Evolutionary conservation across 495 filamentous ascomycete genomes (phyloP).

Genomic region (Neurospora terricola): DNA sequence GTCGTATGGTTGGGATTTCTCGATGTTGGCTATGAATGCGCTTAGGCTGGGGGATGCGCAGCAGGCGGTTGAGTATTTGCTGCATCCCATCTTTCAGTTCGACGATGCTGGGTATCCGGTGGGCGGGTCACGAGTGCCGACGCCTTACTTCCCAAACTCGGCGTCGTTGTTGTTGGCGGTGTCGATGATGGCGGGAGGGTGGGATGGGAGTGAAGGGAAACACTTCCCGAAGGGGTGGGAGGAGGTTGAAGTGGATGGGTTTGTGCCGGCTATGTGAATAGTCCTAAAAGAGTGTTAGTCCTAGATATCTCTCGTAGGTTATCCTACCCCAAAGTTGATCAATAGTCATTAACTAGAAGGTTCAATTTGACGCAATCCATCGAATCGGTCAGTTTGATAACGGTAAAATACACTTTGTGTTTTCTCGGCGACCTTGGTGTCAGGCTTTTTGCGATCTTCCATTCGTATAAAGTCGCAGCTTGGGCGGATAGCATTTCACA

Average conservation of each 20-base stretch:
- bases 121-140: constrained; percentile 41
- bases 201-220: constrained; percentile 34
- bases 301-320: neutral
- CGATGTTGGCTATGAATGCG: constrained; percentile 44
- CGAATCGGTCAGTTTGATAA: neutral
- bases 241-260: constrained; percentile 36
- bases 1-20: constrained; percentile 46
- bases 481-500: constrained; percentile 55
- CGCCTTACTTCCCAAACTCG: constrained; percentile 45
- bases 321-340: neutral
- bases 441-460: neutral
- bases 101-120: constrained; percentile 44
- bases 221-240: constrained; percentile 38
- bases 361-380: neutral
- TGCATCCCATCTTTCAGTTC: constrained; percentile 37
- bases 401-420: neutral
- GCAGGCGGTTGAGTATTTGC: constrained; percentile 37
- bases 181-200: constrained; percentile 47
- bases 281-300: neutral
- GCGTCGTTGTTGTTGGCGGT: constrained; percentile 38
- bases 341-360: neutral
- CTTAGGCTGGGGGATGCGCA: constrained; percentile 35
- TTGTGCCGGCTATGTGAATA: constrained; percentile 20
- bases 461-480: neutral
- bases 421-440: neutral